Evolutionary conservation across 805 yeast species (phyloP).

Genomic region (Yarrowia sp.): DNA sequence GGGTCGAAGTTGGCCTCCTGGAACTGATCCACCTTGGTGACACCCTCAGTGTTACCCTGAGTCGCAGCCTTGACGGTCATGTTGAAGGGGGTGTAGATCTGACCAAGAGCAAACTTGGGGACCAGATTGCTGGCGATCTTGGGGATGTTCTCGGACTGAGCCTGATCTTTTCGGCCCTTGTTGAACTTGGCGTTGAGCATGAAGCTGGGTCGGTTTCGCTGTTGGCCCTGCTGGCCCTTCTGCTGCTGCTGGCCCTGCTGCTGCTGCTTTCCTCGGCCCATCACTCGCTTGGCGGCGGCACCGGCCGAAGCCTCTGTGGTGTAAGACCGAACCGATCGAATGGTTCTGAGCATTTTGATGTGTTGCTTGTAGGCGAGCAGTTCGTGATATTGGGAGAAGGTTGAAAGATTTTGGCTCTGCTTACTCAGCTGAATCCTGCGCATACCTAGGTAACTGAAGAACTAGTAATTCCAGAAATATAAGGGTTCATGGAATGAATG

Average conservation of each 20-base stretch:
- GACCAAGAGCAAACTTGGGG: slow-evolving; percentile 6
- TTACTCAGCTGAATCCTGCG: background rate
- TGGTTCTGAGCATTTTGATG: slow-evolving; percentile 6
- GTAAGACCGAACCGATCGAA: slow-evolving; percentile 20
- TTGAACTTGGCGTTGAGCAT: background rate
- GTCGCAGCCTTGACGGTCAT: slow-evolving; percentile 23
- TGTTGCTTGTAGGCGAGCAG: background rate
- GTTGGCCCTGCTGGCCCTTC: background rate
- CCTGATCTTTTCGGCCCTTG: background rate
- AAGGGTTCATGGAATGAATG: no score
- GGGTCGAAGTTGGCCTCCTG: slow-evolving; percentile 36
- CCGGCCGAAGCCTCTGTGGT: slow-evolving; percentile 9
- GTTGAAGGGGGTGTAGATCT: slow-evolving; percentile 16
- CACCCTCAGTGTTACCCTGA: background rate
- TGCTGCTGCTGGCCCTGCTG: background rate
- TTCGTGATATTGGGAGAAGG: slow-evolving; percentile 10
- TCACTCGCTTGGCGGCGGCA: background rate
- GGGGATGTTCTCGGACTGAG: background rate
- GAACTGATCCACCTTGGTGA: slow-evolving; percentile 25
- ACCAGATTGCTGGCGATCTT: slow-evolving; percentile 12
- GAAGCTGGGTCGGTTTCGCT: background rate
- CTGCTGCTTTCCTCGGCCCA: background rate
- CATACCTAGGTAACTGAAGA: background rate
- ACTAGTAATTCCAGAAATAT: no score
- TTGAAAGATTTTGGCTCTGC: slow-evolving; percentile 9